Evolutionary conservation across 805 yeast genomes (phyloP), one percentile per base, ranked within the genome.

Genomic region (Komagataella ulmi): DNA sequence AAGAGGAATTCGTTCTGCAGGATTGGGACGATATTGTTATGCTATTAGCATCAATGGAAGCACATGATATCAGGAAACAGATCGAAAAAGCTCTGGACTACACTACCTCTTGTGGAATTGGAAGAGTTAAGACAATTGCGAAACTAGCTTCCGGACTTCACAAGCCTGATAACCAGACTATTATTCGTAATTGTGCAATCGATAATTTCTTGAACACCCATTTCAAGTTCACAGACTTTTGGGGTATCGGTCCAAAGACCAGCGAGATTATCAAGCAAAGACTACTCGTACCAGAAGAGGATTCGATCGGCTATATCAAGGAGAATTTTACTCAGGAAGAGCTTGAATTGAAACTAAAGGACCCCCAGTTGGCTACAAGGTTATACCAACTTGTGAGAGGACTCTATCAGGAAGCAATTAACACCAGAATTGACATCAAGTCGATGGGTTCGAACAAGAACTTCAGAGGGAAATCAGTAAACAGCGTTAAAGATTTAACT

Each of bases 371-470:
- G 18, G 84, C 88, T 0, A 66, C 66, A 7, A 77, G 76, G 55
- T 60, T 93, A 2, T 82, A 72, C 60, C 67, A 77, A 12, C 61
- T 88, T 21, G 82, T 83, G 0, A 68, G 89, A 30, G 98, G 98
- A 0, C 65, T 71, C 7, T 72, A 72, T 53, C 57, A 67, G 44
- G 70, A 70, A n/a, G 82, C 80, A 19, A 67, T 93, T 4, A 71
- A 73, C 7, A 70, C 77, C 10, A 71, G 85, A 48, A 76, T 81
- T 0, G 79, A 80, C 23, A 72, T 86, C 7, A 88, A 89, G 61
- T 82, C 95, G 0, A 91, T 93, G 98, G 81, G 82, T 66, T 84
- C 97, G 0, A 81, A 82, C 49, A 93, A 93, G 62, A 88, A 89
- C 61, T 83, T 91, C 64, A 66, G 82, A 49, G 75, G 78, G 0